These are phyloP conservation scores for Drechslerella coelobrocha DNA, from an alignment of 2,329 filamentous ascomycete genomes.

Conservation along the genomic window DNA sequence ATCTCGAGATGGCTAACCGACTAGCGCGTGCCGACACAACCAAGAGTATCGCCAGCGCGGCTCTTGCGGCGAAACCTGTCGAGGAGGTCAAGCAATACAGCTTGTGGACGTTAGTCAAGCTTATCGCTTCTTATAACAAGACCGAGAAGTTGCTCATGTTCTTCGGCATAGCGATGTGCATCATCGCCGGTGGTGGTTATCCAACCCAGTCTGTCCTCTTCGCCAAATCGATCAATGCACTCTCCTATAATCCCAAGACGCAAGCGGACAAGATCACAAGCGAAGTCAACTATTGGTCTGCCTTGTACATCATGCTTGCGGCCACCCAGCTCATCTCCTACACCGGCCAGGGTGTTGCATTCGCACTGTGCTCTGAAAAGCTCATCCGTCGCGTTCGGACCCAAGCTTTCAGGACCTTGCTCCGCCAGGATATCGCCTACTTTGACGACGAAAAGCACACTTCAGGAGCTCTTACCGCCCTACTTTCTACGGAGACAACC, in stretches of 20 bases:
- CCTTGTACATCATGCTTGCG: conserved; percentile 87
- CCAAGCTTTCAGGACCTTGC: conserved; percentile 80
- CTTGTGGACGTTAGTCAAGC: conserved; percentile 76
- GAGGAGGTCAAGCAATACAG: conserved; percentile 68
- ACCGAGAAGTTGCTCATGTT: conserved; percentile 75
- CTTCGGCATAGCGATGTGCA: conserved; percentile 73
- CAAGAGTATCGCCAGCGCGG: conserved; percentile 72
- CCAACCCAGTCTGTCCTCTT: conserved; percentile 82
- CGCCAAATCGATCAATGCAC: conserved; percentile 79
- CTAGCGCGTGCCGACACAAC: conserved; percentile 65
- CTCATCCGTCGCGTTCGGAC: conserved; percentile 84
- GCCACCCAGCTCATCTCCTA: conserved; percentile 75
- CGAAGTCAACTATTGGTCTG: conserved; percentile 82
- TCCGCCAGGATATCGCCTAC: conserved; percentile 90
- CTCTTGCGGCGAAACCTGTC: conserved; percentile 66
- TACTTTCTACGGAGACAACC: conserved; percentile 87
- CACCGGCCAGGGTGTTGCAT: conserved; percentile 71
- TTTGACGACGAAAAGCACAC: conserved; percentile 91
- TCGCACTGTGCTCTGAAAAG: conserved; percentile 85
- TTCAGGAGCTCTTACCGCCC: conserved; percentile 84
- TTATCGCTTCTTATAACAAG: conserved; percentile 80
- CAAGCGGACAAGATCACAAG: conserved; percentile 64
- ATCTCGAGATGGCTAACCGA: conserved; percentile 66
- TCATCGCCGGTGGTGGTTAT: conserved; percentile 81
- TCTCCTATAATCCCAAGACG: conserved; percentile 61